Base-by-base conservation (phyloP, 805 yeast genomes). In the Diddensiella caesifluorescens region DNA sequence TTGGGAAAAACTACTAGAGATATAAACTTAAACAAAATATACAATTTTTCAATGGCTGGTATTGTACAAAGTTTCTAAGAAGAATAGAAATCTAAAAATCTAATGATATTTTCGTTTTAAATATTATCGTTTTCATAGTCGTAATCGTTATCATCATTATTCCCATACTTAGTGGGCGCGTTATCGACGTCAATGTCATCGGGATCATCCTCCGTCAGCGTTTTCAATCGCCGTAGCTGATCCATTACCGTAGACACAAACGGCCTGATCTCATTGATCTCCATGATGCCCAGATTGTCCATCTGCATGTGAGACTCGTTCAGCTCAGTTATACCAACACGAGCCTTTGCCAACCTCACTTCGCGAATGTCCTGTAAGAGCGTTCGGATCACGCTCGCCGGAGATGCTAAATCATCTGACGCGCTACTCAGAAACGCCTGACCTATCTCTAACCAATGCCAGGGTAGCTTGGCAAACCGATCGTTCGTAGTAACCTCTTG, bases 211-310 rank as follows among this genome's bases (percentile, higher is more conserved):
- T 44, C 34, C 42, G 2, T 33, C 42, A 33, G 50, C 53, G 22
- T 44, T 50, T 10, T 44, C 48, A 13, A 39, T 38, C 19, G 63
- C 35, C 85, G 70, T 46, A 92, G 63, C 51, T 80, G 81, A 45
- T 80, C 79, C 97, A 92, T 90, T 1, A 85, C 82, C 10, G 68
- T 66, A n/a, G 78, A 67, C 25, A 88, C 78, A 55, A 87, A 83
- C 2, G 96, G 94, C 49, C 96, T 66, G 39, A 89, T 65, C 58
- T 87, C 96, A 59, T 88, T 89, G 48, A 92, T 80, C 60, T 90
- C 98, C 71, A 88, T 59, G 29, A 81, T 59, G 2, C 95, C 83
- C 40, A 92, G 60, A 16, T 92, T 87, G 52, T 88, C 90, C 60
- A 90, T 67, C 56, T 80, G 86, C 46, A 90, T 70, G 62, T 89